A percentile compares a stretch with the other conserved stretches of the same genome.
Conservation (phyloP, 2,329 filamentous ascomycete species). For the Leptosphaerulina australis region DNA sequence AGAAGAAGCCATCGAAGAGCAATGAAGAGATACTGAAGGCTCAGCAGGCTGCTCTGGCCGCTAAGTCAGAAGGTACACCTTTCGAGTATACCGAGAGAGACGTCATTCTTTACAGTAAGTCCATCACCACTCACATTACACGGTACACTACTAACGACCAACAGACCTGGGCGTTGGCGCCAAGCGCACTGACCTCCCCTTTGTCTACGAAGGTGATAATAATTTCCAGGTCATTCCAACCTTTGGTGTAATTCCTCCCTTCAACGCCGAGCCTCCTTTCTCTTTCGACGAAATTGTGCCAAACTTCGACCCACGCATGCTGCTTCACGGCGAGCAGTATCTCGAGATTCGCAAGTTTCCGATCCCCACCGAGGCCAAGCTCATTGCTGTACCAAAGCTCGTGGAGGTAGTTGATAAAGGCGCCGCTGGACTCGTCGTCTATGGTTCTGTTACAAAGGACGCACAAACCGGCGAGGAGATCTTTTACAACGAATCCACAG, state of each 20-base stretch:
- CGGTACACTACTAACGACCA: constrained; percentile 25
- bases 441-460: constrained; percentile 80
- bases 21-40: constrained; percentile 72
- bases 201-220: constrained; percentile 89
- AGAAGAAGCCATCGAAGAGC: constrained; percentile 57
- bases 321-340: constrained; percentile 98
- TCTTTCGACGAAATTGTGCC: constrained; percentile 82
- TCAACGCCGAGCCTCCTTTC: constrained; percentile 81
- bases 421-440: constrained; percentile 81
- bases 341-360: constrained; percentile 93
- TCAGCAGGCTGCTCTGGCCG: constrained; percentile 77
- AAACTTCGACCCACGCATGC: constrained; percentile 98
- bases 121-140: background rate
- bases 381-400: constrained; percentile 77
- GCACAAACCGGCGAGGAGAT: constrained; percentile 84
- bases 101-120: constrained; percentile 80
- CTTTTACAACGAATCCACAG: constrained; percentile 96
- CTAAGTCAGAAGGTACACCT: constrained; percentile 73
- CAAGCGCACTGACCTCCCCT: constrained; percentile 83
- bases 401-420: constrained; percentile 98
- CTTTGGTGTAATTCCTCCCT: constrained; percentile 95
- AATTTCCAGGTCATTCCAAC: constrained; percentile 93
- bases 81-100: constrained; percentile 88
- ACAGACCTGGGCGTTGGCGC: constrained; percentile 83
- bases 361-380: constrained; percentile 80